These are phyloP conservation scores for Metschnikowia continentalis DNA, from an alignment of 805 yeast species.

Conservation along the genomic window DNA sequence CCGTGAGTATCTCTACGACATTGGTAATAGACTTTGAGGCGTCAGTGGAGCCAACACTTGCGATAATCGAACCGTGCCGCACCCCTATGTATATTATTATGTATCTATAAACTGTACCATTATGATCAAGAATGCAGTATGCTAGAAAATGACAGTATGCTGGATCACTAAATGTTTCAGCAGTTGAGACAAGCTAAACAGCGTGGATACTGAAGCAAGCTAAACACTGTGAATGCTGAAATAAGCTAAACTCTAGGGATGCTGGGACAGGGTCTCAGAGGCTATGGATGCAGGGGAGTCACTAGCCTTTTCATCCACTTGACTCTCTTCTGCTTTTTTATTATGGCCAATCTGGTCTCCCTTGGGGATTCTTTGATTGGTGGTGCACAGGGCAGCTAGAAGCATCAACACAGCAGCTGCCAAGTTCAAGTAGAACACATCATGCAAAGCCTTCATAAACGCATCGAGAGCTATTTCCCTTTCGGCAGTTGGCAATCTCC, in stretches of 20 bases:
- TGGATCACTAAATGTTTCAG: no score
- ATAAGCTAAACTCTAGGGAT: background rate
- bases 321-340: background rate
- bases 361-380: slow-evolving; percentile 15
- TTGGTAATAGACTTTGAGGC: slow-evolving; percentile 34
- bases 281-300: background rate
- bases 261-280: background rate
- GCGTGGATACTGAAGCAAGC: no score
- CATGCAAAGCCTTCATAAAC: slow-evolving; percentile 16
- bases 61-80: background rate
- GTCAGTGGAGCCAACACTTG: background rate
- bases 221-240: no score
- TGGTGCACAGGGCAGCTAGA: slow-evolving; percentile 12
- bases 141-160: no score
- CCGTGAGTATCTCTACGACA: slow-evolving; percentile 48
- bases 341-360: slow-evolving; percentile 10
- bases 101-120: slow-evolving; percentile 1
- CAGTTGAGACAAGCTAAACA: no score
- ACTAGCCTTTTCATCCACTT: background rate
- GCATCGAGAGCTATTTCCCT: slow-evolving; percentile 24
- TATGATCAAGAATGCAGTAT: background rate
- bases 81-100: slow-evolving; percentile 1
- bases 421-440: slow-evolving; percentile 16
- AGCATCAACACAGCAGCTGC: slow-evolving; percentile 14
- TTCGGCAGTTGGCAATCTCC: slow-evolving; percentile 22